These are phyloP conservation scores for Abrus pulchellus DNA, from an alignment of 306 rosid genomes.

Conservation along the genomic window DNA sequence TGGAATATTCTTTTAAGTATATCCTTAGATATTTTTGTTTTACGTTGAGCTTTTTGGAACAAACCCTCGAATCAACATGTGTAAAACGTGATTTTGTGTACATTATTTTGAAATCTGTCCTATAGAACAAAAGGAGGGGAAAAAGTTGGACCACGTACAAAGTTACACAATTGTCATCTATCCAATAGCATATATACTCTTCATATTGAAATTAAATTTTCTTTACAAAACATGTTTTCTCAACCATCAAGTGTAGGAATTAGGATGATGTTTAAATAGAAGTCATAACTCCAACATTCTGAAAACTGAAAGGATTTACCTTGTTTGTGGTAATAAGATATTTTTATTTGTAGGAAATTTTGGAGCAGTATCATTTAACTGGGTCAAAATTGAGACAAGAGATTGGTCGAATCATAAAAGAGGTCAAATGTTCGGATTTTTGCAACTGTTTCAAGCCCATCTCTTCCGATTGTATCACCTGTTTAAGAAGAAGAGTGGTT, in stretches of 20 bases:
- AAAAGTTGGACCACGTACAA: neutral
- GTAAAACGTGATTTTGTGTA: conserved; percentile 1
- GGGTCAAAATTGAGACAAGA: conserved; percentile 61
- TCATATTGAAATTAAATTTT: conserved; percentile 14
- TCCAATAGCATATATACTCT: neutral
- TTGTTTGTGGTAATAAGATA: neutral
- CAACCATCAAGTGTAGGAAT: too few relatives aligned
- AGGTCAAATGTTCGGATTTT: conserved; percentile 41
- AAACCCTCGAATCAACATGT: neutral
- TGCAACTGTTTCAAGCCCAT: conserved; percentile 57
- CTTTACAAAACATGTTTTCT: neutral
- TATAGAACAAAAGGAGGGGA: neutral
- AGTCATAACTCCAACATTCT: neutral
- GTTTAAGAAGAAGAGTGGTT: conserved; percentile 62
- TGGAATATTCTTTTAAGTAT: conserved; percentile 21
- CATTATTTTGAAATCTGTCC: neutral
- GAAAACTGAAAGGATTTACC: neutral
- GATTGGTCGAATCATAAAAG: conserved; percentile 52
- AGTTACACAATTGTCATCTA: neutral
- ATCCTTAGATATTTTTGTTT: neutral
- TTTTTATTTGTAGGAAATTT: conserved; percentile 58
- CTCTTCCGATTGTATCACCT: conserved; percentile 50
- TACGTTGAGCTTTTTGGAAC: neutral
- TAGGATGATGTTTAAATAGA: neutral
- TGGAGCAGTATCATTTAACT: conserved; percentile 54